Conservation (phyloP, 768 basidiomycete species). For the Porpolomopsis calyptriformis region DNA sequence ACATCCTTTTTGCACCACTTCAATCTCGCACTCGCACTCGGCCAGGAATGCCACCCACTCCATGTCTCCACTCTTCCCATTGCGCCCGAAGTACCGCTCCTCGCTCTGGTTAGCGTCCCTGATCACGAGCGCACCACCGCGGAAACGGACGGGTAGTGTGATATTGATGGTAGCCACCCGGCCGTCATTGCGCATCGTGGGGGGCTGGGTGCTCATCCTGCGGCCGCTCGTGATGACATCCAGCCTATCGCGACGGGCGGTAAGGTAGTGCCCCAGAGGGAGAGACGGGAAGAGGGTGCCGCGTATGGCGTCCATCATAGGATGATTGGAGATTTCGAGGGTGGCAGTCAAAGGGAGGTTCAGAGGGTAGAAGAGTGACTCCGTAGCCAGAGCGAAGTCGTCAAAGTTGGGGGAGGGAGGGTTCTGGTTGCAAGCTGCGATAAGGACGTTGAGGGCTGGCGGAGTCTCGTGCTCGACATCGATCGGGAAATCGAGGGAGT, state of each 20-base stretch:
- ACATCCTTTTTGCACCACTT: constrained; percentile 60
- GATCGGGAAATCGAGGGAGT: constrained; percentile 75
- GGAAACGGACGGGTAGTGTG: constrained; percentile 64
- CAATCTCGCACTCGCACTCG: constrained; percentile 68
- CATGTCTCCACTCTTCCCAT: constrained; percentile 53
- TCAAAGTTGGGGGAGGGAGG: constrained; percentile 41
- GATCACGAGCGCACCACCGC: constrained; percentile 56
- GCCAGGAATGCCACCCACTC: constrained; percentile 72
- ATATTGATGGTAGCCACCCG: constrained; percentile 64
- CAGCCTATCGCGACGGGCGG: constrained; percentile 54
- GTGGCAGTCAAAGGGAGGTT: constrained; percentile 65
- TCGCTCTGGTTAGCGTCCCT: constrained; percentile 42
- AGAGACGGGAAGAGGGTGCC: constrained; percentile 63
- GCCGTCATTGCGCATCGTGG: constrained; percentile 47
- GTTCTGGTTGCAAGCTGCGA: constrained; percentile 57
- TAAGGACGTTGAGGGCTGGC: constrained; percentile 67
- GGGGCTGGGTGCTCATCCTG: constrained; percentile 44
- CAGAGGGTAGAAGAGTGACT: constrained; percentile 63
- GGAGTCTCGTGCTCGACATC: constrained; percentile 66
- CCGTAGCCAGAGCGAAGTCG: constrained; percentile 41
- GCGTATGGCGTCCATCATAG: constrained; percentile 68
- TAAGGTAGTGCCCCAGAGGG: constrained; percentile 59
- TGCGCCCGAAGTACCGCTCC: constrained; percentile 54
- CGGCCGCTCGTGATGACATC: constrained; percentile 58
- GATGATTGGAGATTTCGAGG: constrained; percentile 72